Conservation (phyloP, 1,284 basidiomycete species). For the Ustilago esculenta region DNA sequence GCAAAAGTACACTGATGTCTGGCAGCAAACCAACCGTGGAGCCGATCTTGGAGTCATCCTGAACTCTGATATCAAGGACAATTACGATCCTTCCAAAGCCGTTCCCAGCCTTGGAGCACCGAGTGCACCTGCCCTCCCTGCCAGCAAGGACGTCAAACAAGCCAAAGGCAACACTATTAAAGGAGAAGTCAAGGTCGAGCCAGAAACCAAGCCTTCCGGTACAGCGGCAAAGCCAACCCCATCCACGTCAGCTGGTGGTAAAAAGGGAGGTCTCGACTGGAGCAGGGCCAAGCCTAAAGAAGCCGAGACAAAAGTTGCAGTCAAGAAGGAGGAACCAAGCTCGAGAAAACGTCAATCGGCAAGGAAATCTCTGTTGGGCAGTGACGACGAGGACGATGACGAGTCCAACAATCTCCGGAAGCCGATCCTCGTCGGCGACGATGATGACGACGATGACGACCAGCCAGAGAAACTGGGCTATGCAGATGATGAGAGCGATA, state of each 20-base stretch:
- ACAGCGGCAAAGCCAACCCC: constrained; percentile 11
- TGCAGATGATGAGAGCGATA: constrained; percentile 32
- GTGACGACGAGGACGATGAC: constrained; percentile 48
- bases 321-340: constrained; percentile 16
- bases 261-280: constrained; percentile 38
- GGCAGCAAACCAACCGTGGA: constrained; percentile 45
- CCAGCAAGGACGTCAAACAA: constrained; percentile 14
- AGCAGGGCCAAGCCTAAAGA: constrained; percentile 42
- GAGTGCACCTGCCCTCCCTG: constrained; percentile 22
- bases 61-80: constrained; percentile 36
- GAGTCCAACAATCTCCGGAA: constrained; percentile 18
- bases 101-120: constrained; percentile 31
- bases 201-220: constrained; percentile 6
- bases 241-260: constrained; percentile 3
- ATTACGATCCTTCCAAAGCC: constrained; percentile 34
- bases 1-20: constrained; percentile 44
- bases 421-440: constrained; percentile 14
- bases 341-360: constrained; percentile 14
- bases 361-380: constrained; percentile 31
- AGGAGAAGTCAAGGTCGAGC: constrained; percentile 17
- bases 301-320: constrained; percentile 11
- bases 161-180: constrained; percentile 7
- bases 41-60: constrained; percentile 45
- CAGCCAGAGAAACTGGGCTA: constrained; percentile 45
- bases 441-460: constrained; percentile 35